Evolutionary conservation across 2,329 filamentous ascomycete genomes (phyloP).

Genomic region (Xylariaceae sp.): DNA sequence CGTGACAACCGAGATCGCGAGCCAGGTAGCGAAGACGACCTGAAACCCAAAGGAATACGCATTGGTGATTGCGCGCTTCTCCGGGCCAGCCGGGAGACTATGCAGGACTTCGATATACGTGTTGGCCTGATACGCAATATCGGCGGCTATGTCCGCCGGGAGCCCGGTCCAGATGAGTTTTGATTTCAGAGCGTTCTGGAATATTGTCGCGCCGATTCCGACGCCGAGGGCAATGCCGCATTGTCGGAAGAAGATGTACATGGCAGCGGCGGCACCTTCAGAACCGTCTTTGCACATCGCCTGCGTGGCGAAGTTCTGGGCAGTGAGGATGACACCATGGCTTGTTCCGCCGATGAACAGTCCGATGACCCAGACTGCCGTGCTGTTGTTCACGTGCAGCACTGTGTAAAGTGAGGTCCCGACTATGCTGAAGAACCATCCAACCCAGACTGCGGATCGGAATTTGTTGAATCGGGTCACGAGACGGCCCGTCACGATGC

Average conservation of each 20-base stretch:
- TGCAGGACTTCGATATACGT: slow-evolving; percentile 15
- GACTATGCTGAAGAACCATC: slow-evolving; percentile 27
- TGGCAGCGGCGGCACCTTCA: slow-evolving; percentile 36
- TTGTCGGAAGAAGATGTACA: slow-evolving; percentile 39
- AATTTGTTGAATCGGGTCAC: slow-evolving; percentile 34
- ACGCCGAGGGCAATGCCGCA: slow-evolving; percentile 39
- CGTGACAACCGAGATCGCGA: slow-evolving; percentile 11
- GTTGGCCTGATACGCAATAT: slow-evolving; percentile 24
- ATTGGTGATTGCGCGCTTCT: slow-evolving; percentile 4
- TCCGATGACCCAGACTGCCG: slow-evolving; percentile 33
- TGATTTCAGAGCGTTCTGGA: slow-evolving; percentile 37
- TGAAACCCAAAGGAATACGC: slow-evolving; percentile 16
- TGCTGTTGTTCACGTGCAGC: slow-evolving; percentile 17
- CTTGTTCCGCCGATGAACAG: slow-evolving; percentile 35
- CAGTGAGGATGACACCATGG: slow-evolving; percentile 36
- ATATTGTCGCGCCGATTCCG: slow-evolving; percentile 38
- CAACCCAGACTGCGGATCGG: slow-evolving; percentile 37
- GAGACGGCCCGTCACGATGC: slow-evolving; percentile 27
- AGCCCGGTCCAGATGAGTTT: slow-evolving; percentile 29
- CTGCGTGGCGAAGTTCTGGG: slow-evolving; percentile 37
- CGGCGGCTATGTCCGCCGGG: slow-evolving; percentile 11
- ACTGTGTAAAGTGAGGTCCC: slow-evolving; percentile 2
- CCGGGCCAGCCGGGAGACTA: slow-evolving; percentile 1
- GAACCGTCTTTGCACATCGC: slow-evolving; percentile 34
- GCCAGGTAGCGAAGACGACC: slow-evolving; percentile 7